Evolutionary conservation across 768 basidiomycete species (phyloP), one percentile per base, ranked within the genome.

Genomic region (Lentinula aciculospora): DNA sequence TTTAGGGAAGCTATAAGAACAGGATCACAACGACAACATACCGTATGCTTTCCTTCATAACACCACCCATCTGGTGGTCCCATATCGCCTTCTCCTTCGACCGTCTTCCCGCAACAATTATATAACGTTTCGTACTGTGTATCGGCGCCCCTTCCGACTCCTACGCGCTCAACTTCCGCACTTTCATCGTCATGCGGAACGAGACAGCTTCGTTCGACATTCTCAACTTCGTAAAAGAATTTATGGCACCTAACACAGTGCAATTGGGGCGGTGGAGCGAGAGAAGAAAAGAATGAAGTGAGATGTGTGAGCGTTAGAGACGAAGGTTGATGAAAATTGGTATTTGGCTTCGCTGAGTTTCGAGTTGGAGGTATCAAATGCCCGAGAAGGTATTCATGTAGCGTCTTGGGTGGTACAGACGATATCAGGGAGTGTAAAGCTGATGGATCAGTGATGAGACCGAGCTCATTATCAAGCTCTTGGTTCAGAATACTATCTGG

Each of bases 1-100:
- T 12, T 3, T 56, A 25, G 12, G 55, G 44, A 51, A 27, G 21
- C 7, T 31, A 32, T 49, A 10, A 40, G 7, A 21, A 46, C 37
- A 50, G 60, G 19, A 31, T 48, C 21, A 28, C 17, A 31, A 50
- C 8, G 21, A 44, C 5, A 65, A 58, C 83, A 60, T 51, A 85
- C 85, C 7, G 89, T 91, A 67, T 92, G 89, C 68, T 78, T 81
- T 3, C 89, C 89, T 67, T 92, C 89, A 64, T 90, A 92, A 64
- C 89, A 92, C 88, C 88, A 92, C 1, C 89, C 90, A 66, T 90
- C 88, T 1, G 89, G 90, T 1, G 90, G 89, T 0, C 89, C 89
- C 72, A 86, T 86, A 60, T 89, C 86, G 1, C 90, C 89, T 61
- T 86, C 83, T 0, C 89, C 89, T 25, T 89, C 84, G 5, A 84